A percentile compares a stretch with the other conserved stretches of the same genome.
These are phyloP conservation scores for Apophysomyces ossiformis DNA, from an alignment of 371 early-diverging fungal genomes.

Conservation along the genomic window DNA sequence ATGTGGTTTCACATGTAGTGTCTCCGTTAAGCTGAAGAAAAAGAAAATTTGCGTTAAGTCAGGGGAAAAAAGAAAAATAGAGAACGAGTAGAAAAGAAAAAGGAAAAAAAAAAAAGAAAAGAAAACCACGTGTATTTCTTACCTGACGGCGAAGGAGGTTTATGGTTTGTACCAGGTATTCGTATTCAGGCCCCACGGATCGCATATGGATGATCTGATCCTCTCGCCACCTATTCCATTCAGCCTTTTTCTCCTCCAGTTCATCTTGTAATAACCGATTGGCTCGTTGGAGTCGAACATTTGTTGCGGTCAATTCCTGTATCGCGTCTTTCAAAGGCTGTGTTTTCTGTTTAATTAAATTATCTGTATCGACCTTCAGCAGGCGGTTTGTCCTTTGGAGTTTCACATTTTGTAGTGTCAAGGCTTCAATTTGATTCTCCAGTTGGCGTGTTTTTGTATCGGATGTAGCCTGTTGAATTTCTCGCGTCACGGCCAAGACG, in stretches of 20 bases:
- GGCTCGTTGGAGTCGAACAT: constrained; percentile 39
- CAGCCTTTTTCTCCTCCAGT: constrained; percentile 31
- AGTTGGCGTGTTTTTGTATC: constrained; percentile 35
- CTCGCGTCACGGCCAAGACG: constrained; percentile 14
- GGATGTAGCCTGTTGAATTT: constrained; percentile 40
- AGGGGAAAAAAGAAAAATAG: constrained; percentile 5
- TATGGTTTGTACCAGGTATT: constrained; percentile 46
- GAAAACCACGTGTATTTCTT: constrained; percentile 6
- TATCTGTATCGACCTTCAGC: constrained; percentile 45
- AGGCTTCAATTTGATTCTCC: constrained; percentile 39
- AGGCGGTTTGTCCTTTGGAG: constrained; percentile 44
- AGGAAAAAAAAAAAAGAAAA: background rate
- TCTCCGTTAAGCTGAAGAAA: constrained; percentile 33
- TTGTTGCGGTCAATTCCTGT: constrained; percentile 34
- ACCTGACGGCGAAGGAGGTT: constrained; percentile 48
- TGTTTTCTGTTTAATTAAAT: constrained; percentile 46
- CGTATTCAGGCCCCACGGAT: constrained; percentile 46
- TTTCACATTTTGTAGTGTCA: constrained; percentile 48
- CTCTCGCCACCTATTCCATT: constrained; percentile 28
- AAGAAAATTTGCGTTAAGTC: background rate
- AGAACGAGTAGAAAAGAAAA: constrained; percentile 6
- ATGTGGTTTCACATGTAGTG: constrained; percentile 39
- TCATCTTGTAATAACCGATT: constrained; percentile 36
- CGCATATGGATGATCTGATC: constrained; percentile 43
- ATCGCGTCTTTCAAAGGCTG: constrained; percentile 40